Evolutionary conservation across 441 rosid species (phyloP).

Genomic region (Aquilaria agallochum): DNA sequence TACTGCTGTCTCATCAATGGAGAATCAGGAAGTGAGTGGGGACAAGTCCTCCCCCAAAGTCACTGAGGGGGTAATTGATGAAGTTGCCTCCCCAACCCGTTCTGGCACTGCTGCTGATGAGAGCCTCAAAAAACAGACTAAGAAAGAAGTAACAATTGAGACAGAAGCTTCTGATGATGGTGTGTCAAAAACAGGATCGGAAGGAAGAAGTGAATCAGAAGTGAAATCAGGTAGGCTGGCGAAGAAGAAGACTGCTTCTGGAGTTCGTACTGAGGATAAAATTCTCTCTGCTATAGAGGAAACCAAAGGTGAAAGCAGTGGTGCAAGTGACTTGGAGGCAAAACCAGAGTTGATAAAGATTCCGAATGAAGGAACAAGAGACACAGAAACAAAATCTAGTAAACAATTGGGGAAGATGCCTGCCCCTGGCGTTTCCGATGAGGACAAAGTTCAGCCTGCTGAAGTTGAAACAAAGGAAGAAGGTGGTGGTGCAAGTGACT

Average conservation of each 20-base stretch:
- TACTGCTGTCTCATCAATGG: slow-evolving; percentile 2
- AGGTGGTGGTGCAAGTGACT: slow-evolving; percentile 36
- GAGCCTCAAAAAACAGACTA: slow-evolving; percentile 1
- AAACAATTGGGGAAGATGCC: slow-evolving; percentile 44
- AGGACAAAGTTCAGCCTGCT: slow-evolving; percentile 34
- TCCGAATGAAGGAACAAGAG: slow-evolving; percentile 23
- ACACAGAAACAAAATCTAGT: slow-evolving; percentile 49
- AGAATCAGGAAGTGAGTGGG: slow-evolving; percentile 28
- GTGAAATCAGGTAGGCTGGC: slow-evolving; percentile 37
- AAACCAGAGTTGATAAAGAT: slow-evolving; percentile 20
- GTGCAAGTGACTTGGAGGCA: slow-evolving; percentile 44
- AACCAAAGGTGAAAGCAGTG: slow-evolving; percentile 47
- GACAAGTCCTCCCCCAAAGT: slow-evolving; percentile 29
- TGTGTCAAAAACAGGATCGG: slow-evolving; percentile 42
- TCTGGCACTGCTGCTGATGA: slow-evolving; percentile 8
- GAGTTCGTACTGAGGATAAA: slow-evolving; percentile 39
- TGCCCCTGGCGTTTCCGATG: slow-evolving; percentile 32
- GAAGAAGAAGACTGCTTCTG: slow-evolving; percentile 44
- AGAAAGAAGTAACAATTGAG: slow-evolving; percentile 34
- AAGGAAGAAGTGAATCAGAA: slow-evolving; percentile 52
- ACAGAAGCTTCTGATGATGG: slow-evolving; percentile 36
- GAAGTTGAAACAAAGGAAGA: slow-evolving; percentile 49
- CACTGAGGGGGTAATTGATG: slow-evolving; percentile 19
- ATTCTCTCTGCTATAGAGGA: slow-evolving; percentile 26
- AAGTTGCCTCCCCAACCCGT: slow-evolving; percentile 9